Percentiles rank a stretch among this genome's conserved stretches.
phyloP scores from a whole-genome alignment of 768 basidiomycete genomes.

The Chalciporus chontae region DNA sequence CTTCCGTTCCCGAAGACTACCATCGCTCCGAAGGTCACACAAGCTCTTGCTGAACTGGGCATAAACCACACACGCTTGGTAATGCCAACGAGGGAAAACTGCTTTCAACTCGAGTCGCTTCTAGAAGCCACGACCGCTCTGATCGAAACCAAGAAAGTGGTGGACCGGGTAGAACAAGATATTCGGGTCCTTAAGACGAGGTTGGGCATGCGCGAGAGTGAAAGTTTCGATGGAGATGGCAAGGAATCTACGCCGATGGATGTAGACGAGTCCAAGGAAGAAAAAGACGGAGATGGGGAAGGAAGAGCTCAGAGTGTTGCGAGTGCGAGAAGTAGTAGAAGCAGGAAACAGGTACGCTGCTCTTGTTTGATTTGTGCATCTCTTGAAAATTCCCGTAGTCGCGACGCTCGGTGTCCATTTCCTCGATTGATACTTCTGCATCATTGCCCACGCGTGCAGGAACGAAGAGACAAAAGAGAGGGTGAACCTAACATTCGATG shows the following conservation, averaged over 20 bases:
- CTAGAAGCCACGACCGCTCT: constrained; percentile 68
- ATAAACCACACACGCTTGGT: constrained; percentile 72
- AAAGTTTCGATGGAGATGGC: constrained; percentile 36
- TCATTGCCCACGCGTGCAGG: constrained; percentile 47
- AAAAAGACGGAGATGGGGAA: constrained; percentile 35
- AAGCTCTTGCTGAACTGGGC: constrained; percentile 73
- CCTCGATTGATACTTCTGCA: constrained; percentile 68
- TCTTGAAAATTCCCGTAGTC: constrained; percentile 29
- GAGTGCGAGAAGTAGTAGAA: constrained; percentile 52
- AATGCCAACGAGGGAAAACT: constrained; percentile 90
- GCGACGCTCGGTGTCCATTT: constrained; percentile 68
- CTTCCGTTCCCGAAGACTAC: constrained; percentile 75
- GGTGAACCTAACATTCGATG: constrained; percentile 23
- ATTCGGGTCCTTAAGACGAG: constrained; percentile 66
- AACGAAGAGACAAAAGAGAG: constrained; percentile 57
- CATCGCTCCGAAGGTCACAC: constrained; percentile 70
- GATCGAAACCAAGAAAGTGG: constrained; percentile 84
- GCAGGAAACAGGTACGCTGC: constrained; percentile 51
- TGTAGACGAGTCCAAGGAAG: constrained; percentile 42
- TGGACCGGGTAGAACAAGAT: constrained; percentile 87
- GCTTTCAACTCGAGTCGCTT: constrained; percentile 67
- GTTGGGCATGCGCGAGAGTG: constrained; percentile 49
- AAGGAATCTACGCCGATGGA: constrained; percentile 47
- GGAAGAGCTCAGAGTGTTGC: constrained; percentile 64
- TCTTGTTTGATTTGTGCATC: background rate